Conservation (phyloP, 305 asterid species). For the Nicotiana rustica region DNA sequence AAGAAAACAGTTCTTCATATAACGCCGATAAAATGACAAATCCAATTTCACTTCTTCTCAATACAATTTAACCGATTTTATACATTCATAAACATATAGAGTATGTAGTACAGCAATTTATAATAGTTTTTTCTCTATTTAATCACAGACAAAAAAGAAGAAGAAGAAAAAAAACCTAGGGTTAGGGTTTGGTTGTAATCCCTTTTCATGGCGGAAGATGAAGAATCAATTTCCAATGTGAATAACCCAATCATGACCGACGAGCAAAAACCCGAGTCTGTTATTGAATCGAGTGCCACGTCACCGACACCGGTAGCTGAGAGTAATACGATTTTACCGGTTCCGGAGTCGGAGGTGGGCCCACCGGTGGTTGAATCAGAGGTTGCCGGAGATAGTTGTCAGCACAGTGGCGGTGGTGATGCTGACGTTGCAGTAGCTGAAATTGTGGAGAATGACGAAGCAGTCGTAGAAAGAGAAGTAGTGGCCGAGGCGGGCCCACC, state of each 20-base stretch:
- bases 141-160: neutral
- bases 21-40: neutral
- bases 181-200: slow-evolving; percentile 40
- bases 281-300: slow-evolving; percentile 15
- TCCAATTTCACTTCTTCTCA: neutral
- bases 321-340: slow-evolving; percentile 1
- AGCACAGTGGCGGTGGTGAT: neutral
- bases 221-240: slow-evolving; percentile 25
- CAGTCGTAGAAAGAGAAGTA: neutral
- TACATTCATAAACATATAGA: neutral
- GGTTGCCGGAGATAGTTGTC: slow-evolving; percentile 10
- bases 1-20: slow-evolving; percentile 11
- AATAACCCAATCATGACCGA: slow-evolving; percentile 24
- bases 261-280: neutral
- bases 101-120: neutral
- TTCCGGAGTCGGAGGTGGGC: neutral
- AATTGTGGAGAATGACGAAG: neutral
- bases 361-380: slow-evolving; percentile 17
- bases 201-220: slow-evolving; percentile 37
- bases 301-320: neutral
- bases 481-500: slow-evolving; percentile 29
- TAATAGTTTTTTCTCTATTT: slow-evolving; percentile 8
- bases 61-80: neutral
- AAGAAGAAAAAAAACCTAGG: neutral
- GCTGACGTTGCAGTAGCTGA: neutral